Evolutionary conservation across 495 filamentous ascomycete species (phyloP), one percentile per base, ranked within the genome.

Genomic region (Trichoderma virens): DNA sequence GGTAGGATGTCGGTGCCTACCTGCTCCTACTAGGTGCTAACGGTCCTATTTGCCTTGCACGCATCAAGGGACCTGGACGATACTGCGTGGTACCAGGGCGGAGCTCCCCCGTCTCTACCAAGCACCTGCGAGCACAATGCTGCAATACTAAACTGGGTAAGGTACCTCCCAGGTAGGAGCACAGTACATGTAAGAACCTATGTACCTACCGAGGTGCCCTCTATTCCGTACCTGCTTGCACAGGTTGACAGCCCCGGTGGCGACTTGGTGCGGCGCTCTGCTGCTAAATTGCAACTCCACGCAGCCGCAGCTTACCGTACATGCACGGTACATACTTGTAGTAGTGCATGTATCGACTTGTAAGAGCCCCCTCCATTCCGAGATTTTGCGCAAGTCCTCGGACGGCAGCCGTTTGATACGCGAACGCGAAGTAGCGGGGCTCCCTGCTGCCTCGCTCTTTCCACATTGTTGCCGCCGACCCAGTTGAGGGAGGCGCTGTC

Each of bases 311-410:
- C 43, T 47, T 47, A 35, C 34, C 34, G 6, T 35, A 35, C 34
- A 13, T 35, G 6, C 6, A 6, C 34, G 6, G 6, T 6, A 6
- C 34, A 7, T 35, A 13, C 34, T 35, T 35, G 34, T 13, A 6
- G 34, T 35, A 35, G 6, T 13, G 6, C 13, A 35, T 13, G 34
- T 35, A 35, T 35, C 2, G 34, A 3, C 13, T 1, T 13, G 6
- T 13, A 6, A 35, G 5, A 35, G 32, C 13, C 25, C 13, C 41
- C 51, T 16, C 51, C 11, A 56, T 56, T 14, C 51, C 51, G 51
- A 56, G 51, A 30, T 56, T 56, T 56, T 56, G 51, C 51, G 51
- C 16, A 51, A n/a, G n/a, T n/a, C 38, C 18, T 35, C 23, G 45
- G 45, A 16, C 51, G 51, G 45, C 16, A 27, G 25, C 51, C 27